phyloP scores from a whole-genome alignment of 108 stramenopile genomes.

The Phaeodactylum tricornutum region DNA sequence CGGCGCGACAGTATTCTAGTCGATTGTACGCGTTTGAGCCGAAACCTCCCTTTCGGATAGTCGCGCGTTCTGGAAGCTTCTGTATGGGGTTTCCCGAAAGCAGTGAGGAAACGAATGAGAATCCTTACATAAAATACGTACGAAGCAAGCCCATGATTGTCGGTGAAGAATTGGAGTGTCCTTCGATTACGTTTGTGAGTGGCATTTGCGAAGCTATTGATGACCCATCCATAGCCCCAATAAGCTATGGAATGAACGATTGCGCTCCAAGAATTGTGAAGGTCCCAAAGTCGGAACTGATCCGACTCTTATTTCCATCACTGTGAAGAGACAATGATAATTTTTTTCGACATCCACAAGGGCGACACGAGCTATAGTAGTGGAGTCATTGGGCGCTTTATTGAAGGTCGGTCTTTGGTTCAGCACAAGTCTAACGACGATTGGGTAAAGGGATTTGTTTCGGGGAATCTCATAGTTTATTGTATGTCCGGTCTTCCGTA shows the following conservation, averaged over 20 bases:
- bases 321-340: neutral
- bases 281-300: neutral
- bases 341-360: too few relatives aligned
- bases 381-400: too few relatives aligned
- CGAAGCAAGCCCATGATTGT: neutral
- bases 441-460: too few relatives aligned
- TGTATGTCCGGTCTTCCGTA: too few relatives aligned
- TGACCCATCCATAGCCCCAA: constrained; percentile 1
- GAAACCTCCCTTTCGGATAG: neutral
- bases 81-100: constrained; percentile 3
- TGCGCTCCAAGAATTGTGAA: constrained; percentile 1
- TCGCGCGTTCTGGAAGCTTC: constrained; percentile 3
- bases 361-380: too few relatives aligned
- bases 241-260: constrained; percentile 10
- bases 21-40: constrained; percentile 9
- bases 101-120: neutral
- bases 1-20: neutral
- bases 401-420: too few relatives aligned
- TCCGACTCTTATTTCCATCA: neutral
- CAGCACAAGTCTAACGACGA: too few relatives aligned
- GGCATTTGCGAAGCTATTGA: constrained; percentile 3
- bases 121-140: neutral
- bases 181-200: constrained; percentile 3
- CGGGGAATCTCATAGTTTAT: too few relatives aligned
- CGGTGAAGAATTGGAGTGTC: neutral